Evolutionary conservation across 768 basidiomycete genomes (phyloP).

Genomic region (Lentinus tigrinus): DNA sequence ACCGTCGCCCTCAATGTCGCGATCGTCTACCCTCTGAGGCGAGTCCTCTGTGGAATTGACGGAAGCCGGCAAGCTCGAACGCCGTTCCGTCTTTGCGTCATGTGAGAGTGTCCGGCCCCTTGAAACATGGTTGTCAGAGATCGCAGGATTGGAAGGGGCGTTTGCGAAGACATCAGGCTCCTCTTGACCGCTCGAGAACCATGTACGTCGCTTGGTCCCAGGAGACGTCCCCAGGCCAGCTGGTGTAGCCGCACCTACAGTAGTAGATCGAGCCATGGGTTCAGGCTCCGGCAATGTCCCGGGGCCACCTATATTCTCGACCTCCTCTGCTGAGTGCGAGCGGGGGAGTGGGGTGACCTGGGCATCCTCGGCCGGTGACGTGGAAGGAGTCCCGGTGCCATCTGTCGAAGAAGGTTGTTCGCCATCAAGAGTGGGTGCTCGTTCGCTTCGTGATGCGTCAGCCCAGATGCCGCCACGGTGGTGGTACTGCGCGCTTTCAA

Average conservation of each 20-base stretch:
- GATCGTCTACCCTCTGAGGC: neutral
- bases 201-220: constrained; percentile 46
- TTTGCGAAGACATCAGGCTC: constrained; percentile 27
- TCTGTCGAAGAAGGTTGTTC: constrained; percentile 16
- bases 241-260: constrained; percentile 20
- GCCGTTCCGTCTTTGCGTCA: constrained; percentile 4
- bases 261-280: constrained; percentile 23
- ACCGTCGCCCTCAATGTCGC: constrained; percentile 1
- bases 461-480: constrained; percentile 90
- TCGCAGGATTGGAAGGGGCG: neutral
- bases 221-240: constrained; percentile 23
- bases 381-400: constrained; percentile 32
- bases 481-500: constrained; percentile 63
- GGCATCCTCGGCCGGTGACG: constrained; percentile 26
- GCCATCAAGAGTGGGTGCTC: constrained; percentile 8
- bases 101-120: constrained; percentile 15
- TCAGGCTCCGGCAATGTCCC: constrained; percentile 26
- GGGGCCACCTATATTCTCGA: constrained; percentile 1
- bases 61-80: constrained; percentile 18
- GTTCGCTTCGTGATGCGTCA: constrained; percentile 59
- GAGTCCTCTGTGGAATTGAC: neutral
- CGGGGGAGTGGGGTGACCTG: constrained; percentile 23
- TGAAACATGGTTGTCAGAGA: constrained; percentile 2
- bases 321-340: constrained; percentile 33
- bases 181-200: constrained; percentile 50